Base-by-base conservation (phyloP, 495 filamentous ascomycete species). In the Tuber magnatum region DNA sequence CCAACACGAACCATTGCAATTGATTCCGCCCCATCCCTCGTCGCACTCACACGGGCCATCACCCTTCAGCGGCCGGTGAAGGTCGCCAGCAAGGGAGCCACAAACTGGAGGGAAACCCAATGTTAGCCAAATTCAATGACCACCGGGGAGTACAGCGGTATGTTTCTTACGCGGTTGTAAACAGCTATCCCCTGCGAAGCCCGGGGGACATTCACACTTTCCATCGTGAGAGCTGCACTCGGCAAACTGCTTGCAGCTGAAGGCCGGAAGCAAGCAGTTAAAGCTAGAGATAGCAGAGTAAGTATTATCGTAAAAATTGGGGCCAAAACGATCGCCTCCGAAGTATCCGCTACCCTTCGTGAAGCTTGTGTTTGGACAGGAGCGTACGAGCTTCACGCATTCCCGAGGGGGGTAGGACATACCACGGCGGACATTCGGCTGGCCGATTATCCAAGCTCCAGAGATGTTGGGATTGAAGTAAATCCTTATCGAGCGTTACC, bases 11-110 rank as follows among this genome's bases (percentile, higher is more conserved):
- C 79, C 74, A 82, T 99, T 99, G 87, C 95, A 99, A 86, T 99
- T 99, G 84, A 98, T 94, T 76, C 95, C 95, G n/a, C 88, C 88
- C 95, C 95, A 99, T 70, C 96, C 95, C 44, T 97, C 93, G 77
- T 94, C 90, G 84, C 95, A 99, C 40, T 94, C 85, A 84, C 95
- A 99, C 46, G 86, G 84, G 24, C 89, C 86, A 68, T 87, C 89
- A 68, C 89, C 83, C 81, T 94, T 88, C 77, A 90, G 88, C 24
- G 90, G 86, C 79, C 95, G 88, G 76, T 97, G 89, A 73, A 86
- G 86, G 43, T 92, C 93, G 80, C 92, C 91, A 28, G 91, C 88
- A 35, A 97, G 87, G n/a, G 94, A 93, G 69, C 93, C 95, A 83
- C 95, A 99, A 16, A 94, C 87, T 89, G 76, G 46, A 77, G 71